Conservation (phyloP, 371 early-diverging fungal species). For the Homolaphlyctis polyrhiza region DNA sequence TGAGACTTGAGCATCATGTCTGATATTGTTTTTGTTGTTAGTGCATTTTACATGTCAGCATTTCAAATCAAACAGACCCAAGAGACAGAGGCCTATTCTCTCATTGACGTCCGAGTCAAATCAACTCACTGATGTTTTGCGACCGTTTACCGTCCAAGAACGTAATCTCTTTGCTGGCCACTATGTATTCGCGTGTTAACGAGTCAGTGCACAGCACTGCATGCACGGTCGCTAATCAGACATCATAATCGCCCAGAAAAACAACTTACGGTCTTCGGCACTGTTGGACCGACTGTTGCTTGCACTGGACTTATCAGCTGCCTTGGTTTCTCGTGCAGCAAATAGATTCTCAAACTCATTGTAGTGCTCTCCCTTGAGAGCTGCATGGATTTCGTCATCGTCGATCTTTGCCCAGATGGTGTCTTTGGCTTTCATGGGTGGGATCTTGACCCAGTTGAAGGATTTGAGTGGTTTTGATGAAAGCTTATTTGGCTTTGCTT, state of each 20-base stretch:
- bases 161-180: constrained; percentile 33
- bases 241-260: too few species aligned
- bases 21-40: too few species aligned
- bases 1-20: constrained; percentile 44
- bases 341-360: constrained; percentile 49
- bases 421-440: constrained; percentile 27
- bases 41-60: too few species aligned
- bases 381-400: constrained; percentile 34
- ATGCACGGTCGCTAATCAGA: too few species aligned
- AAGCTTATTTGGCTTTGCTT: constrained; percentile 34
- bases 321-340: constrained; percentile 37
- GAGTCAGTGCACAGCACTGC: too few species aligned
- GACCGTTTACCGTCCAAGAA: constrained; percentile 46
- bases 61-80: too few species aligned
- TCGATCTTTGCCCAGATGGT: constrained; percentile 45
- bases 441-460: constrained; percentile 51
- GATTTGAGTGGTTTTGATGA: constrained; percentile 46
- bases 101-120: too few species aligned
- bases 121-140: constrained; percentile 36
- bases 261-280: constrained; percentile 11
- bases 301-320: constrained; percentile 15
- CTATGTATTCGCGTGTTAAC: constrained; percentile 6
- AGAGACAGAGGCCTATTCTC: too few species aligned
- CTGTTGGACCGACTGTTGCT: too few species aligned
- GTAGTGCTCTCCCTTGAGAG: constrained; percentile 26